Conservation (phyloP, 305 asterid species). For the Solanum hybrid region DNA sequence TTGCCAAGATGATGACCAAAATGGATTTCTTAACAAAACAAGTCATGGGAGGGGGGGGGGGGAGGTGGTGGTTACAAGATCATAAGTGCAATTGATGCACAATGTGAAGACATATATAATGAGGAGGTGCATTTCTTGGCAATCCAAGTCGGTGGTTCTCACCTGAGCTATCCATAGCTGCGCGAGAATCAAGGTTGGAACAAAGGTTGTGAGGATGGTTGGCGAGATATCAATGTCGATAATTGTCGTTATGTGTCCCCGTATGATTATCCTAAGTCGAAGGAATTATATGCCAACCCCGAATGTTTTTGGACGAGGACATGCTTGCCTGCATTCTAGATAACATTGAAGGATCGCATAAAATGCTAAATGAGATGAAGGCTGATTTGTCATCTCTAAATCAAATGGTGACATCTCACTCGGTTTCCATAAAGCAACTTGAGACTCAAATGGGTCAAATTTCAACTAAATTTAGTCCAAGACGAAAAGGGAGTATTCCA, state of each 20-base stretch:
- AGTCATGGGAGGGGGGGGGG: neutral
- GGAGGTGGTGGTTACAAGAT: neutral
- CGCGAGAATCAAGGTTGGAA: neutral
- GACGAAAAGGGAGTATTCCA: neutral
- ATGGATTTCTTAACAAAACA: neutral
- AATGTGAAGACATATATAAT: neutral
- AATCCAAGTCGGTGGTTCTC: neutral
- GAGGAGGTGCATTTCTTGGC: neutral
- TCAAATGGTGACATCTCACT: neutral
- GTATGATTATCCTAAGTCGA: too few species aligned
- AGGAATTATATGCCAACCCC: neutral
- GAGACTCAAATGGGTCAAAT: neutral
- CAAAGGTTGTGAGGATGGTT: neutral
- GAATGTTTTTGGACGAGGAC: neutral
- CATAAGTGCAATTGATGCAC: neutral
- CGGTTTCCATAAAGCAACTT: neutral
- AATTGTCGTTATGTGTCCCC: neutral
- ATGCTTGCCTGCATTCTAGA: neutral
- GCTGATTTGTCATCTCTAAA: neutral
- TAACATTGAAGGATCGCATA: neutral
- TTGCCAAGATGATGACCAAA: neutral
- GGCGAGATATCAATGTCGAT: neutral
- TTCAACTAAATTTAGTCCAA: neutral
- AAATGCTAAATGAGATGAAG: neutral
- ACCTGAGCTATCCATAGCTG: neutral